Evolutionary conservation across 805 yeast species (phyloP), one percentile per base, ranked within the genome.

Genomic region (Kuraishia cidri): DNA sequence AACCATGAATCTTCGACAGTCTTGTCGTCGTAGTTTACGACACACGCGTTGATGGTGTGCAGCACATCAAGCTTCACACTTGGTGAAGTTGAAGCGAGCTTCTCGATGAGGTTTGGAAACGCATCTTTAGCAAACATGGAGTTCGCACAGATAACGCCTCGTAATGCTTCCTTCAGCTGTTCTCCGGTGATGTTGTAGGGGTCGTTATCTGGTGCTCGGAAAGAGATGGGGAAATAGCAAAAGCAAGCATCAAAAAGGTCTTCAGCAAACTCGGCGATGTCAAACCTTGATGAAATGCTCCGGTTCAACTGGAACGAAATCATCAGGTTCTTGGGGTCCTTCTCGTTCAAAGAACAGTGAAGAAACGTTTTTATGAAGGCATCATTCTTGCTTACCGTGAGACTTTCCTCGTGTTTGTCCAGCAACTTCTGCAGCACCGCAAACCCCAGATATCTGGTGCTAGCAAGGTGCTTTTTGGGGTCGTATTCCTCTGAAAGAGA

Each of bases 221-320:
- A 92, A 1, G 96, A 82, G 27, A 92, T 88, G 9, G 99, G 99
- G 60, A 90, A 92, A 58, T 92, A 92, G 55, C 98, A 92, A 51
- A 90, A 94, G 26, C 85, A 65, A 23, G 82, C 74, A 50, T 92
- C 98, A 50, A 88, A 94, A 37, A 92, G 52, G 7, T 83, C 85
- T 42, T 80, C 79, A 21, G 69, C 48, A 46, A 52, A 58, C n/a
- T 54, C 51, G 26, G 54, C 42, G 31, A 72, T 61, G 3, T 61
- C 56, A 18, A 75, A 58, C 3, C 44, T 45, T 14, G 48, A 37
- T 13, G 75, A 62, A 10, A 88, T 69, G 4, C 33, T 26, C 9
- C 52, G 42, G 41, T 78, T 74, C 28, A 86, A 47, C 4, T 61
- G 51, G 44, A 90, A 84, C 2, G 94, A 81, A 2, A 70, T 39